Base-by-base conservation (phyloP, 2,329 filamentous ascomycete species). In the Plectosphaerella sp. region DNA sequence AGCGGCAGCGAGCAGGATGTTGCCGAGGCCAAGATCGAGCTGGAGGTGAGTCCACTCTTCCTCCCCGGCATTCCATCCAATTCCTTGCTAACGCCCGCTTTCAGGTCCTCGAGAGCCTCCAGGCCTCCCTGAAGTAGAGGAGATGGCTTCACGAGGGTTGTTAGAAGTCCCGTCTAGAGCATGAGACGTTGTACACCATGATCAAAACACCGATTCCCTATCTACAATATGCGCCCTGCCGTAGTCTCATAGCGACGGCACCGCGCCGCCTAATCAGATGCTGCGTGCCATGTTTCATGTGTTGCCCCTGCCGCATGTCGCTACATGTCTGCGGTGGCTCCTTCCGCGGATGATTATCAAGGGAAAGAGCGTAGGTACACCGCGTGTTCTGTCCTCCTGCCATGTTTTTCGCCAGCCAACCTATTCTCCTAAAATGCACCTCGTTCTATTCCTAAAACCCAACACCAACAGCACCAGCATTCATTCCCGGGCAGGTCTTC, bases 1-100 rank as follows among this genome's bases (percentile, higher is more conserved):
- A 85, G 80, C 69, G 94, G 93, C 67, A 97, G 91, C 74, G 94
- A 97, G 84, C 87, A 91, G 77, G 94, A 97, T 69, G 89, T 97
- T 75, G 93, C 93, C 60, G 94, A 99, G 85, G 94, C 94, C 62
- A 97, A 97, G 85, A 93, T 99, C 72, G 93, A 97, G 83, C 78
- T 99, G 63, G 94, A 99, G 91, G 93, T 96, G 75, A 70, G 71
- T 62, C 48, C 54, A 18, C 6, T 15, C 9, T 47, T 51, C 42
- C 28, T 11, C n/a, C 25, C 22, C 10, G 9, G 22, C 16, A 43
- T 41, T n/a, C 12, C 10, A 51, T 3, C 22, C 22, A 2, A 37
- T 61, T 8, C 56, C 72, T 82, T 64, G 80, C 65, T 36, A 22
- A 45, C 41, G 7, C 28, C 28, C 28, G n/a, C 24, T 5, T 48